These are phyloP conservation scores for Heliamphora exappendiculata DNA, from an alignment of 148 eudicot species.

Conservation along the genomic window DNA sequence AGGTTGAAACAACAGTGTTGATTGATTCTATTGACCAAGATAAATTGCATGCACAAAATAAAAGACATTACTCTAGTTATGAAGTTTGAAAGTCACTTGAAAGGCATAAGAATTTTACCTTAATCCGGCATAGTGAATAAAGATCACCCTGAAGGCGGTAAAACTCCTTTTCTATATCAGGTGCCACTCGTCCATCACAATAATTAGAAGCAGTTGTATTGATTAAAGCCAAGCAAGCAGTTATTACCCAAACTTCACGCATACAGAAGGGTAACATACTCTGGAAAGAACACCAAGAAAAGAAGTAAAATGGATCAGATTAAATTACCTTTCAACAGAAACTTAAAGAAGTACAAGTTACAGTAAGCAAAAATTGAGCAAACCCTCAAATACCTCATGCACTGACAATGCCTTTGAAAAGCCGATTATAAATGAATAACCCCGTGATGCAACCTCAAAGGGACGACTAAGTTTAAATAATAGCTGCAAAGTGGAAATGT, in stretches of 20 bases:
- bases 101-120: slow-evolving; percentile 40
- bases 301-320: slow-evolving; percentile 12
- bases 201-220: slow-evolving; percentile 59
- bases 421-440: slow-evolving; percentile 77
- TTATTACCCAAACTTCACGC: slow-evolving; percentile 97
- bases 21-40: background rate
- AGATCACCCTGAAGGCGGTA: slow-evolving; percentile 89
- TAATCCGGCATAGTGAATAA: slow-evolving; percentile 71
- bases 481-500: slow-evolving; percentile 48
- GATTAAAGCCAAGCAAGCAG: slow-evolving; percentile 76
- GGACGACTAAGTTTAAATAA: slow-evolving; percentile 83
- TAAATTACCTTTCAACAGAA: background rate
- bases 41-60: background rate
- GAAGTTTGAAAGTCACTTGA: background rate
- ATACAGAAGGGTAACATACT: slow-evolving; percentile 74
- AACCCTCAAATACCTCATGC: slow-evolving; percentile 56
- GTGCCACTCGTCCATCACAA: slow-evolving; percentile 56
- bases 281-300: slow-evolving; percentile 32
- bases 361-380: slow-evolving; percentile 7
- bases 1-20: background rate
- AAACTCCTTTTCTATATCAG: slow-evolving; percentile 86
- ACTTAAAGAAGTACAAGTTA: slow-evolving; percentile 3
- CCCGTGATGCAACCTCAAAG: slow-evolving; percentile 90
- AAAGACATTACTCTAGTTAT: background rate
- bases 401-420: slow-evolving; percentile 69